phyloP scores from a whole-genome alignment of 2,329 filamentous ascomycete species.

The Lomentospora prolificans region DNA sequence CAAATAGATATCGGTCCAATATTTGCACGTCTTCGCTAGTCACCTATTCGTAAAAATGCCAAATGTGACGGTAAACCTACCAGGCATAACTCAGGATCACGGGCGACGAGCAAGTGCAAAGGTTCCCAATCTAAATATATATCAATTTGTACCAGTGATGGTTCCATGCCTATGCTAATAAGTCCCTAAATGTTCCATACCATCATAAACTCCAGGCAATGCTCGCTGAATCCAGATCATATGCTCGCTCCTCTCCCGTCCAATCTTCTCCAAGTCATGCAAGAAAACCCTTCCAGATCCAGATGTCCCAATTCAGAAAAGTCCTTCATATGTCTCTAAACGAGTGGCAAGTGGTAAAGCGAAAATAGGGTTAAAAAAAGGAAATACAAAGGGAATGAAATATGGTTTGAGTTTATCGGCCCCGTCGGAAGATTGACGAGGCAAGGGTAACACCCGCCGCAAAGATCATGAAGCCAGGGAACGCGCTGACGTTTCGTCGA shows the following conservation, averaged over 20 bases:
- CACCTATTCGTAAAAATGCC: no score
- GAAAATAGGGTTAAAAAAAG: no score
- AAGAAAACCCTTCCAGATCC: background rate
- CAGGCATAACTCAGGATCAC: no score
- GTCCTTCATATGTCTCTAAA: background rate
- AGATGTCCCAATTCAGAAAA: background rate
- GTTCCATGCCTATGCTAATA: background rate
- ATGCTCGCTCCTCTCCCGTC: background rate
- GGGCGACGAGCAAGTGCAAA: no score
- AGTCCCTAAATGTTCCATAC: background rate
- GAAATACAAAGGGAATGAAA: background rate
- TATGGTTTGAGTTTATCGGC: background rate
- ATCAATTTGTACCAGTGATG: conserved; percentile 4
- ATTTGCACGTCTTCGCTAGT: no score
- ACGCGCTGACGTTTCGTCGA: background rate
- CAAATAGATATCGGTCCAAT: no score
- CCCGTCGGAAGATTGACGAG: background rate
- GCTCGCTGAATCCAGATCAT: conserved; percentile 1
- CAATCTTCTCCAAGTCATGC: background rate
- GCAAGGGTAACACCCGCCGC: conserved; percentile 7
- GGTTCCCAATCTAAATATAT: no score
- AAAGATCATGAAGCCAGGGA: conserved; percentile 6
- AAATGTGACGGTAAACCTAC: no score
- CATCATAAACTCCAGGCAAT: conserved; percentile 7
- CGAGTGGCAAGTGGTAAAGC: background rate